Percentiles rank a stretch among this genome's conserved stretches.
Conservation (phyloP, 768 basidiomycete genomes). For the Obba rivulosa region DNA sequence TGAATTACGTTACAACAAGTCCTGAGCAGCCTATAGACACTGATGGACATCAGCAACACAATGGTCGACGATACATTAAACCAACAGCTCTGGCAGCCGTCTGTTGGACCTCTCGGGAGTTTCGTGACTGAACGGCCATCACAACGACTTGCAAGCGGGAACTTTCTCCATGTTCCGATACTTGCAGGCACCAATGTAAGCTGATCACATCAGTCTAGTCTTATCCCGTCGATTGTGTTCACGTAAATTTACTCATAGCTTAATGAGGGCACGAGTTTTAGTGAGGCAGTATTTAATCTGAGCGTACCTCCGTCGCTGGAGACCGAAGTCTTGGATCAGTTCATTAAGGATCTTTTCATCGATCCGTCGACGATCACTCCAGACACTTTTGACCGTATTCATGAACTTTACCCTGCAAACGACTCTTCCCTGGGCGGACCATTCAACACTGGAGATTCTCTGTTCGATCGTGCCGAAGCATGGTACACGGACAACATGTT, state of each 20-base stretch:
- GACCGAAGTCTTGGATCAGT: conserved; percentile 36
- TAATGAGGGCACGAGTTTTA: conserved; percentile 47
- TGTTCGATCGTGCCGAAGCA: conserved; percentile 46
- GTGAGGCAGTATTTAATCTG: conserved; percentile 29
- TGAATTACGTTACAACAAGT: background rate
- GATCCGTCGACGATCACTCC: conserved; percentile 44
- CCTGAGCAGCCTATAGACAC: conserved; percentile 6
- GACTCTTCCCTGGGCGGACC: conserved; percentile 40
- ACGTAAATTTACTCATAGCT: conserved; percentile 24
- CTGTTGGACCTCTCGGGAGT: conserved; percentile 15
- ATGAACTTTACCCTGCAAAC: conserved; percentile 39
- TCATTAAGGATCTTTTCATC: conserved; percentile 41
- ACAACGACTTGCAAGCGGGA: conserved; percentile 11
- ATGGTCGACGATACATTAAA: conserved; percentile 12
- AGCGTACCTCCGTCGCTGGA: conserved; percentile 32
- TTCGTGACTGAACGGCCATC: conserved; percentile 15
- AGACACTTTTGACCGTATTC: conserved; percentile 32
- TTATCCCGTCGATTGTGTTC: conserved; percentile 13
- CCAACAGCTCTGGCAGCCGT: conserved; percentile 17
- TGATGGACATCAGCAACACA: conserved; percentile 2
- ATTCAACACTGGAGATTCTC: conserved; percentile 50
- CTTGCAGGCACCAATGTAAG: background rate
- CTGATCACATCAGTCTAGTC: conserved; percentile 4
- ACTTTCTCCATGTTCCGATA: conserved; percentile 11
- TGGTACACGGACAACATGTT: conserved; percentile 56